These are phyloP conservation scores for Podospora bellae-mahoneyi DNA, from an alignment of 495 filamentous ascomycete genomes.

Conservation along the genomic window DNA sequence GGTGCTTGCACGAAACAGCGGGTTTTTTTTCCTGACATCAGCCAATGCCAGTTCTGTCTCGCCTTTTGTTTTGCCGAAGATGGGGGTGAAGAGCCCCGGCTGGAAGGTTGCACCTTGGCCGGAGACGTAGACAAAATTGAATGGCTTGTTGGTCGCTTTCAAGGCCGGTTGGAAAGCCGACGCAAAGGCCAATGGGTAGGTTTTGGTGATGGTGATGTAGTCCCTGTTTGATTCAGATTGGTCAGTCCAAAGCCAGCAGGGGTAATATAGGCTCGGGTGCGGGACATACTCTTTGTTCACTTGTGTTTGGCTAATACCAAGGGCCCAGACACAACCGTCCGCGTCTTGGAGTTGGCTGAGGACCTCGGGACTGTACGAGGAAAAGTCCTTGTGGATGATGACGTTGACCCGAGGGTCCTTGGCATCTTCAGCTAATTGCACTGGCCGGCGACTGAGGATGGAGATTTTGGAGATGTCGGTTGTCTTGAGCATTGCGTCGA, in stretches of 20 bases:
- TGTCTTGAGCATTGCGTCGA: conserved; percentile 61
- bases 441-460: conserved; percentile 62
- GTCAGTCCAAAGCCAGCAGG: conserved; percentile 4
- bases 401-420: conserved; percentile 57
- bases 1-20: conserved; percentile 46
- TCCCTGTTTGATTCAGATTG: conserved; percentile 42
- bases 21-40: conserved; percentile 35
- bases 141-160: conserved; percentile 36
- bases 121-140: conserved; percentile 70
- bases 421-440: conserved; percentile 59
- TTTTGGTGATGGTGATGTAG: conserved; percentile 64
- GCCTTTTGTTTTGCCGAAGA: conserved; percentile 62
- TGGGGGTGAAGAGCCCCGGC: conserved; percentile 50
- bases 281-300: conserved; percentile 57
- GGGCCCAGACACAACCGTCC: conserved; percentile 66
- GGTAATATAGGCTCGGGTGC: neutral
- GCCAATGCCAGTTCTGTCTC: conserved; percentile 55
- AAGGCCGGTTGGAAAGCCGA: conserved; percentile 45
- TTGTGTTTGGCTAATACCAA: conserved; percentile 56
- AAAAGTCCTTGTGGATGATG: conserved; percentile 64
- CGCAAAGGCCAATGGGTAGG: conserved; percentile 60
- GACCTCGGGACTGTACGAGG: conserved; percentile 50
- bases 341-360: conserved; percentile 61
- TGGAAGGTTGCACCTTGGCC: conserved; percentile 52
- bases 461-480: conserved; percentile 58